Evolutionary conservation across 1,284 basidiomycete species (phyloP).

Genomic region (Ceratobasidium sp.): DNA sequence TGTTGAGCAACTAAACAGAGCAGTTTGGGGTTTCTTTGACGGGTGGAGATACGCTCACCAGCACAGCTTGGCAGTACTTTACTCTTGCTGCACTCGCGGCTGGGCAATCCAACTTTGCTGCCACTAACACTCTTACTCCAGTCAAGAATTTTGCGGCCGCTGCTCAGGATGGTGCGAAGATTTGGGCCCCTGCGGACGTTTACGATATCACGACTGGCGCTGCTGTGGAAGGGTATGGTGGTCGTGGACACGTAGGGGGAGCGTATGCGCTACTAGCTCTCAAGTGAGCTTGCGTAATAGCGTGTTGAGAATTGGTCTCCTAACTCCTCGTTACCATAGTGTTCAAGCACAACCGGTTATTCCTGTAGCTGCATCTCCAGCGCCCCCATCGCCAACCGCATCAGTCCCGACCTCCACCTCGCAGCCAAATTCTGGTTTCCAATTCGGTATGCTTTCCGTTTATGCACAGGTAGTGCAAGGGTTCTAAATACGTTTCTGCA

Average conservation of each 20-base stretch:
- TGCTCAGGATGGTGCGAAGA: neutral
- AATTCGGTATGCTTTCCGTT: neutral
- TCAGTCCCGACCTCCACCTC: constrained; percentile 5
- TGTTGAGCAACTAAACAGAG: neutral
- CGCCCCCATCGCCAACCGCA: neutral
- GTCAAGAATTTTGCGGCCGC: constrained; percentile 11
- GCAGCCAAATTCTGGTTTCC: neutral
- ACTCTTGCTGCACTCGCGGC: constrained; percentile 14
- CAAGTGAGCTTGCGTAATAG: neutral
- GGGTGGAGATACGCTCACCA: constrained; percentile 3
- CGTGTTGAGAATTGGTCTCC: neutral
- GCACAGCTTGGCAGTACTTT: constrained; percentile 23
- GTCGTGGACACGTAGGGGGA: constrained; percentile 11
- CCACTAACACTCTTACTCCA: neutral
- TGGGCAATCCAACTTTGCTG: neutral
- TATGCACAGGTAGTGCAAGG: no score
- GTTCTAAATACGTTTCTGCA: no score
- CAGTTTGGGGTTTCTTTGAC: constrained; percentile 14
- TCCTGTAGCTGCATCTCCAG: constrained; percentile 20
- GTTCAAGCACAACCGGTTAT: constrained; percentile 10
- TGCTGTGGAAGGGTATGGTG: neutral
- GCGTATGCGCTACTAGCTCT: constrained; percentile 21
- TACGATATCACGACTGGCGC: constrained; percentile 13
- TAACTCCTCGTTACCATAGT: neutral
- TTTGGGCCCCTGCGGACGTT: constrained; percentile 15